Base-by-base conservation (phyloP, 768 basidiomycete species). In the Rhodotorula kratochvilovae region DNA sequence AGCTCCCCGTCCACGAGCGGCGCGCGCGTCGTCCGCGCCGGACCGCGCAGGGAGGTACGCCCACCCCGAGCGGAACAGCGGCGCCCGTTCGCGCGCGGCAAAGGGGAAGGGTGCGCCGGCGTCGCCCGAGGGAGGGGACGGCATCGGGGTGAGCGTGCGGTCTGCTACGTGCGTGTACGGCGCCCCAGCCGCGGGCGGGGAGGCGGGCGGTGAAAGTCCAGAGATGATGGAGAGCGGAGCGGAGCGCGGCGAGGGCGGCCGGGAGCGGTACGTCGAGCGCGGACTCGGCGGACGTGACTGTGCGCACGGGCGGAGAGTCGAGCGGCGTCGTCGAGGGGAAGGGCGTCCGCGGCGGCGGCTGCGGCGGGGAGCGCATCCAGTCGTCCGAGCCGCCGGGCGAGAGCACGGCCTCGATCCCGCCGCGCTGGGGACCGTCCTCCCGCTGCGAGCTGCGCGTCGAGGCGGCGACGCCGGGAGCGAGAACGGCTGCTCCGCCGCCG, bases 21-120 rank as follows among this genome's bases (percentile, higher is more conserved):
- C 19, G 23, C 27, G 21, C 36, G 56, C 46, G 29, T 42, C 8
- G 25, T 3, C 12, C 27, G 10, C 4, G 15, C 35, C 66, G 6
- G 57, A 43, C 23, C 66, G 66, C 23, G 66, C 53, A 25, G 66
- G 66, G 31, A 60, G 58, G 58, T 33, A 67, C 29, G 51, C 36
- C 13, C 19, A 43, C n/a, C 25, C 31, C 27, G 57, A 16, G 46
- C 58, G 66, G 51, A 53, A 60, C 15, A 36, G 35, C 13, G 17
- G 2, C 0, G 65, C 36, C 15, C 57, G 57, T 12, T 5, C 1
- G 57, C 29, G 19, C 39, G 5, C 27, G 25, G n/a, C 17, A 31
- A 31, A 12, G 5, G 62, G 53, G 19, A 56, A 59, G 27, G 56
- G 42, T 27, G 35, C 17, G 45, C 11, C 27, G 5, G 31, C 6